A percentile compares a stretch with the other conserved stretches of the same genome.
phyloP scores from a whole-genome alignment of 495 filamentous ascomycete species.

The Penicillium longicatenatum region DNA sequence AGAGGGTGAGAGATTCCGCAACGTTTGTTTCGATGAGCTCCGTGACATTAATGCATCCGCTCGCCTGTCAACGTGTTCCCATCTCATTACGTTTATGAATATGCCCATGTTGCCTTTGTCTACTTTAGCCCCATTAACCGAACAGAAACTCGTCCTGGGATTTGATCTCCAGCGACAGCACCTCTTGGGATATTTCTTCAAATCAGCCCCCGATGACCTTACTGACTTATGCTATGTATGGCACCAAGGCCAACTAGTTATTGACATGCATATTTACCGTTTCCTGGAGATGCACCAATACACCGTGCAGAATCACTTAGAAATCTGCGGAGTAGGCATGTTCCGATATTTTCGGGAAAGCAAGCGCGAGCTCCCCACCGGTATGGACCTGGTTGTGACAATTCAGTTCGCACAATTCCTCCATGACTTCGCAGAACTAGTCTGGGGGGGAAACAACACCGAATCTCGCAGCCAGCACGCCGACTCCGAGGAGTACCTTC shows the following conservation, averaged over 20 bases:
- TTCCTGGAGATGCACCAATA: slow-evolving; percentile 19
- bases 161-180: slow-evolving; percentile 27
- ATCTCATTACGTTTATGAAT: slow-evolving; percentile 27
- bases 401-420: slow-evolving; percentile 40
- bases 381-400: slow-evolving; percentile 39
- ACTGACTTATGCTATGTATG: slow-evolving; percentile 32
- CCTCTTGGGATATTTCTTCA: slow-evolving; percentile 34
- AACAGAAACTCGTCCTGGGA: slow-evolving; percentile 32
- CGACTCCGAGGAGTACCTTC: slow-evolving; percentile 26
- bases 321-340: slow-evolving; percentile 16
- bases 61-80: slow-evolving; percentile 10
- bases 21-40: slow-evolving; percentile 26
- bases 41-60: slow-evolving; percentile 7
- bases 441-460: slow-evolving; percentile 17
- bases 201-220: slow-evolving; percentile 25
- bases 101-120: slow-evolving; percentile 28
- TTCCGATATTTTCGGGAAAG: slow-evolving; percentile 17
- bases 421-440: slow-evolving; percentile 32
- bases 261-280: slow-evolving; percentile 13
- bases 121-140: slow-evolving; percentile 1
- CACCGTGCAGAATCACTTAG: slow-evolving; percentile 3
- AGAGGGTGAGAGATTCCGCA: slow-evolving; percentile 29
- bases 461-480: slow-evolving; percentile 16
- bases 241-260: slow-evolving; percentile 25
- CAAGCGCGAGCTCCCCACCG: slow-evolving; percentile 15